phyloP scores from a whole-genome alignment of 768 basidiomycete species.

The Lanmaoa rubissima region DNA sequence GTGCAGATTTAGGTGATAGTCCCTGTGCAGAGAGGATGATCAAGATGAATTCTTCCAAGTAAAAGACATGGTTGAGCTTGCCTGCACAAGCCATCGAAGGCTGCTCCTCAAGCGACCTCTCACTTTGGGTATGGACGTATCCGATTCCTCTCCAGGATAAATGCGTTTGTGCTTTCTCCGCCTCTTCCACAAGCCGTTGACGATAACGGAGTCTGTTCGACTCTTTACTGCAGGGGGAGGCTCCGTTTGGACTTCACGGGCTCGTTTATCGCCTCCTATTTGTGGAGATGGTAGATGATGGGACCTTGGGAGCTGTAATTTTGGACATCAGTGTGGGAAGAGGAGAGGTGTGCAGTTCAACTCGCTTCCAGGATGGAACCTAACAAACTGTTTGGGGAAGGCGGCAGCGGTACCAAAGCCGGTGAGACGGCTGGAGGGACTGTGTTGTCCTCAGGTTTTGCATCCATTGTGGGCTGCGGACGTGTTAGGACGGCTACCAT shows the following conservation, averaged over 20 bases:
- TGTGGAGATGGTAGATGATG: conserved; percentile 4
- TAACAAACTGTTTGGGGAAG: conserved; percentile 17
- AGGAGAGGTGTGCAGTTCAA: background rate
- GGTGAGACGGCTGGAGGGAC: conserved; percentile 6
- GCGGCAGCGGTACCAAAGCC: conserved; percentile 22
- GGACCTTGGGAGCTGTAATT: conserved; percentile 15
- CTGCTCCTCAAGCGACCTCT: conserved; percentile 5
- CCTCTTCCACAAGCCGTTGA: conserved; percentile 16
- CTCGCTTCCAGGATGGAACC: conserved; percentile 23
- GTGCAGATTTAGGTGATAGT: background rate
- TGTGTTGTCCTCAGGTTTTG: conserved; percentile 1
- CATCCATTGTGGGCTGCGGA: conserved; percentile 7
- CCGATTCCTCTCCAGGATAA: background rate
- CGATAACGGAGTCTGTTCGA: background rate
- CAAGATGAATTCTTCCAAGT: background rate
- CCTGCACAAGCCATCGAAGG: conserved; percentile 19
- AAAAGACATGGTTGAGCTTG: background rate
- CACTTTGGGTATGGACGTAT: background rate
- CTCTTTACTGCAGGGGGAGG: background rate
- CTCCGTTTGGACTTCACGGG: conserved; percentile 7
- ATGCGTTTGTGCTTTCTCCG: conserved; percentile 1
- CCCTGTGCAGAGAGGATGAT: conserved; percentile 8
- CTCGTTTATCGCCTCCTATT: background rate
- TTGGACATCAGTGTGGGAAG: background rate
- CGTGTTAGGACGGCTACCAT: background rate